A percentile compares a stretch with the other conserved stretches of the same genome.
phyloP scores from a whole-genome alignment of 139 green algal species.

The Auxenochlorella pyrenoidosa region DNA sequence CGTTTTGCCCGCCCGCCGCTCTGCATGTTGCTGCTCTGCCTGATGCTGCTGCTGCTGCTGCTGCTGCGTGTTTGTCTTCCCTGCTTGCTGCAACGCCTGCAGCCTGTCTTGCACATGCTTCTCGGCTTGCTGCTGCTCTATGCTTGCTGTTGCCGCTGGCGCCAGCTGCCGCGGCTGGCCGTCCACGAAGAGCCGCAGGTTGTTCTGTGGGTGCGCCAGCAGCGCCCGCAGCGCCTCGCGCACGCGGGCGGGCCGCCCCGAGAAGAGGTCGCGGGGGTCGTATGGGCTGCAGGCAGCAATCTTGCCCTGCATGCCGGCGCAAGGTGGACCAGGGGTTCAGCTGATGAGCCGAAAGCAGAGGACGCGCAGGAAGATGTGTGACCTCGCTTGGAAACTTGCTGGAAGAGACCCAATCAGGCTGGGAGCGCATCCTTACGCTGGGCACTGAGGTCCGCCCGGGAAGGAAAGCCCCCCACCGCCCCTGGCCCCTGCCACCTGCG shows the following conservation, averaged over 20 bases:
- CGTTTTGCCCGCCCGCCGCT: neutral
- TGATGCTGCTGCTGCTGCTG: neutral
- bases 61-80: neutral
- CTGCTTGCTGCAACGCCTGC: neutral
- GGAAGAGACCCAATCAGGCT: too few species aligned
- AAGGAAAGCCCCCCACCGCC: neutral
- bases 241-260: conserved; percentile 50
- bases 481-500: conserved; percentile 46
- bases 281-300: conserved; percentile 59
- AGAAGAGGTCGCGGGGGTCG: conserved; percentile 86
- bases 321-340: neutral
- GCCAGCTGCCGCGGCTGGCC: conserved; percentile 42
- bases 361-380: neutral
- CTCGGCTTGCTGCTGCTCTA: neutral
- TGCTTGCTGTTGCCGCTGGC: neutral
- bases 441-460: too few species aligned
- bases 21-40: neutral
- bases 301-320: conserved; percentile 39
- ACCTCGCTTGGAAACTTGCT: too few species aligned
- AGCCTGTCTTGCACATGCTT: neutral
- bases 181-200: conserved; percentile 77
- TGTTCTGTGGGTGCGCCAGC: conserved; percentile 76
- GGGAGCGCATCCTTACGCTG: too few species aligned
- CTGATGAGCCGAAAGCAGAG: too few species aligned
- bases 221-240: conserved; percentile 49